Evolutionary conservation across 345 rosid species (phyloP).

Genomic region (Dovyalis caffra): DNA sequence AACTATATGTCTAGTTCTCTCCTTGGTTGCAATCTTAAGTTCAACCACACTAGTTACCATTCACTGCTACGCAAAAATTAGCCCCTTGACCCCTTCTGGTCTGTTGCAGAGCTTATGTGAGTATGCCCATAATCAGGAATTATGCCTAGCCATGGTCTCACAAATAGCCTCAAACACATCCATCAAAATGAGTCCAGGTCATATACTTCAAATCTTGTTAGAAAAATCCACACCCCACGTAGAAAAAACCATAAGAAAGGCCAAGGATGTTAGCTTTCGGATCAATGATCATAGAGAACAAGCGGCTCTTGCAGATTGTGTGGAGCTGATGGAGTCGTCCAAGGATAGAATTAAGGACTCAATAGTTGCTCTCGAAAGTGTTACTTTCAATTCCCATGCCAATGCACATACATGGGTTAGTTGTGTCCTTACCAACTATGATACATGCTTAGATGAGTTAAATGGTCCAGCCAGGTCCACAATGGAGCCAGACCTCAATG

Average conservation of each 20-base stretch:
- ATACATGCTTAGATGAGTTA: slow-evolving; percentile 18
- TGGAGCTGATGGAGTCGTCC: slow-evolving; percentile 60
- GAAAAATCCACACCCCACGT: slow-evolving; percentile 30
- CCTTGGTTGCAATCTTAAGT: slow-evolving; percentile 39
- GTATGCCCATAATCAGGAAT: neutral
- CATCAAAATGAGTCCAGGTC: slow-evolving; percentile 20
- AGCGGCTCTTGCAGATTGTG: slow-evolving; percentile 46
- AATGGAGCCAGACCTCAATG: slow-evolving; percentile 14
- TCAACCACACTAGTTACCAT: neutral
- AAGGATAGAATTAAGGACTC: slow-evolving; percentile 33
- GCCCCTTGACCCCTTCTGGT: neutral
- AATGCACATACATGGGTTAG: slow-evolving; percentile 23
- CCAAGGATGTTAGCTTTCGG: slow-evolving; percentile 14
- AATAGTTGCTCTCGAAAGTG: slow-evolving; percentile 4
- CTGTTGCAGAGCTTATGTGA: neutral
- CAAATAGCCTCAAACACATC: slow-evolving; percentile 28
- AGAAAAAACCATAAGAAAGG: slow-evolving; percentile 17
- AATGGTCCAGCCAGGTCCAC: slow-evolving; percentile 4
- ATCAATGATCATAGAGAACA: slow-evolving; percentile 41
- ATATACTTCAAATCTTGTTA: slow-evolving; percentile 35
- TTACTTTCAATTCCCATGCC: neutral
- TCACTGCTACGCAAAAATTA: neutral
- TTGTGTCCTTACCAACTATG: slow-evolving; percentile 21
- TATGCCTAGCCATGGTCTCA: slow-evolving; percentile 42
- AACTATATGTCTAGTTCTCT: slow-evolving; percentile 35